phyloP scores from a whole-genome alignment of 202 grass and related monocot genomes.

The Carex sylvatica region DNA sequence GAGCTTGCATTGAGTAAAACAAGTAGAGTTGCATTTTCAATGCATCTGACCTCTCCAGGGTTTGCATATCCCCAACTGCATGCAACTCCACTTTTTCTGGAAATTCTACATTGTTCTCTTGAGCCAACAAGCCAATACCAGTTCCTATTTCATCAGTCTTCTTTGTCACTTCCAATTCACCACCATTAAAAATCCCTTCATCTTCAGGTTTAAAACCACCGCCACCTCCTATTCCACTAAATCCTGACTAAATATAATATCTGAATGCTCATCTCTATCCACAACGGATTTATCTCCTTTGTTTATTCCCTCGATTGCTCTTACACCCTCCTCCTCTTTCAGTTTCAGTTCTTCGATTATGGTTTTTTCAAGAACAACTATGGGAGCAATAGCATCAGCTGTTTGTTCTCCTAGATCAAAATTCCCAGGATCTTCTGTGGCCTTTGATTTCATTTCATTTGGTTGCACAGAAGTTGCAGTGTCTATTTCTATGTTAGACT shows the following conservation, averaged over 20 bases:
- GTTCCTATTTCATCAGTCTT: background rate
- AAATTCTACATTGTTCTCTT: constrained; percentile 5
- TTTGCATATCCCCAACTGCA: constrained; percentile 27
- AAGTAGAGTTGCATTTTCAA: constrained; percentile 31
- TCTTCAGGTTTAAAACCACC: background rate
- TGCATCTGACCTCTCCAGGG: background rate
- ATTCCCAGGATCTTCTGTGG: constrained; percentile 26
- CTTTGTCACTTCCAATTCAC: background rate
- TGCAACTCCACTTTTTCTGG: constrained; percentile 18
- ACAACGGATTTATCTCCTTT: constrained; percentile 45
- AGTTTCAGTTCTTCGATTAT: constrained; percentile 33
- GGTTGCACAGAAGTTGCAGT: constrained; percentile 56
- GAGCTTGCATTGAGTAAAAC: constrained; percentile 31
- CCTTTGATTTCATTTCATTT: constrained; percentile 27
- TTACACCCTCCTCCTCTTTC: constrained; percentile 38
- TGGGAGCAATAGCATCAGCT: constrained; percentile 29
- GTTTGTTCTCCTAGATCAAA: constrained; percentile 27
- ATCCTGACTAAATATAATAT: constrained; percentile 72
- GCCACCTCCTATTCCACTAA: constrained; percentile 11
- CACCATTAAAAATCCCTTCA: background rate
- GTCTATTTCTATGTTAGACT: constrained; percentile 86
- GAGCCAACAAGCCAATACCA: constrained; percentile 28
- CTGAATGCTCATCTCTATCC: constrained; percentile 58
- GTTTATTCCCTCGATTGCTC: constrained; percentile 37
- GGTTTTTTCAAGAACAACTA: constrained; percentile 30